These are phyloP conservation scores for Agapanthus africanus DNA, from an alignment of 106 monocot genomes.

Conservation along the genomic window DNA sequence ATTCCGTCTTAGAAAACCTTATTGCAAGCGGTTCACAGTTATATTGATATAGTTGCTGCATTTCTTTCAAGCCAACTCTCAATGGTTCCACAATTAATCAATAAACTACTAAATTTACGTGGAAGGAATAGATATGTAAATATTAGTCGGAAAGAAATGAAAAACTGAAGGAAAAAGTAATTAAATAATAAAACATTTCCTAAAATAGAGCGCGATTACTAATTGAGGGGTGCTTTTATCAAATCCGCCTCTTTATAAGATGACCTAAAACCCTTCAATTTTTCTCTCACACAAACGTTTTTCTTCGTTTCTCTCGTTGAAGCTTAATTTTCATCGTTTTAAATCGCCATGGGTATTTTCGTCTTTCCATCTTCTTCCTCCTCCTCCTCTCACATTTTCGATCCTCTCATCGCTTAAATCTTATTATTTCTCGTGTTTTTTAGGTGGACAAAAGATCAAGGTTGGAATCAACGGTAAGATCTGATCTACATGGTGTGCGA, in stretches of 20 bases:
- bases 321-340: neutral
- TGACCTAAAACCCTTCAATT: neutral
- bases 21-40: too few species aligned
- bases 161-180: too few species aligned
- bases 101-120: too few species aligned
- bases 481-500: neutral
- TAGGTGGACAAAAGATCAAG: too few species aligned
- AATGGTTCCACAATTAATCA: too few species aligned
- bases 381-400: too few species aligned
- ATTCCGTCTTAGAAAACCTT: too few species aligned
- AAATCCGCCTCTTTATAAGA: neutral
- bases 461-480: conserved; percentile 15
- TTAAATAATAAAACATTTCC: neutral
- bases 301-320: neutral
- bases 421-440: too few species aligned
- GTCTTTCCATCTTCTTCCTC: neutral
- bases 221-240: neutral
- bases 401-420: too few species aligned
- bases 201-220: neutral
- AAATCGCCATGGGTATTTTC: conserved; percentile 7
- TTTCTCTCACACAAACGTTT: neutral
- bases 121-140: too few species aligned
- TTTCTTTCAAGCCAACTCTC: too few species aligned
- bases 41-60: too few species aligned
- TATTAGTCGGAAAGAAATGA: neutral